Evolutionary conservation across 306 rosid genomes (phyloP).

Genomic region (Mimosa bimucronata): DNA sequence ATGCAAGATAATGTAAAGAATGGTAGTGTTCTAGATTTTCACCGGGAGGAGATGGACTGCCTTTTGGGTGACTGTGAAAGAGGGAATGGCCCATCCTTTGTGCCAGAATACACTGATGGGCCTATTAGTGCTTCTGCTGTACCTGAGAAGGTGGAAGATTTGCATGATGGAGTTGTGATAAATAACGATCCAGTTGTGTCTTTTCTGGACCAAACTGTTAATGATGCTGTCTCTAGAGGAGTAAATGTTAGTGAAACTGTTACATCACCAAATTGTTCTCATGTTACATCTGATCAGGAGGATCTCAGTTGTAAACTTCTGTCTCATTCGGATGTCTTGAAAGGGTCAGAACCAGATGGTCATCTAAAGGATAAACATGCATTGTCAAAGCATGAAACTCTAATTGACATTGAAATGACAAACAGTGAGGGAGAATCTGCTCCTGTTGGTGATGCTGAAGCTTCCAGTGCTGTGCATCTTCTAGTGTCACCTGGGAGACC

Average conservation of each 20-base stretch:
- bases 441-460: constrained; percentile 42
- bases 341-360: constrained; percentile 47
- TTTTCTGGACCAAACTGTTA: constrained; percentile 48
- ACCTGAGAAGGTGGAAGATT: constrained; percentile 59
- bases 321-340: constrained; percentile 43
- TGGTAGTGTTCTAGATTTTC: constrained; percentile 40
- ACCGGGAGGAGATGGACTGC: constrained; percentile 52
- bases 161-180: constrained; percentile 56
- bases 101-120: constrained; percentile 55
- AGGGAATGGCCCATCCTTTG: constrained; percentile 33
- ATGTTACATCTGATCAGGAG: constrained; percentile 66
- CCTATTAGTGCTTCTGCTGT: constrained; percentile 48
- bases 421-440: constrained; percentile 50
- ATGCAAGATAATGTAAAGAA: constrained; percentile 43
- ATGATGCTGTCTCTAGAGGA: constrained; percentile 49
- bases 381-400: constrained; percentile 52
- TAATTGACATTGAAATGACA: constrained; percentile 40
- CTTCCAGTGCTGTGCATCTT: constrained; percentile 41
- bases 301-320: constrained; percentile 53
- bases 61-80: constrained; percentile 48
- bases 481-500: constrained; percentile 57
- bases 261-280: constrained; percentile 66
- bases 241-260: constrained; percentile 46
- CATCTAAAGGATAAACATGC: constrained; percentile 55
- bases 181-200: constrained; percentile 50